Evolutionary conservation across 2,329 filamentous ascomycete species (phyloP), one percentile per base, ranked within the genome.

Genomic region (Chrysoporthe deuterocubensis): DNA sequence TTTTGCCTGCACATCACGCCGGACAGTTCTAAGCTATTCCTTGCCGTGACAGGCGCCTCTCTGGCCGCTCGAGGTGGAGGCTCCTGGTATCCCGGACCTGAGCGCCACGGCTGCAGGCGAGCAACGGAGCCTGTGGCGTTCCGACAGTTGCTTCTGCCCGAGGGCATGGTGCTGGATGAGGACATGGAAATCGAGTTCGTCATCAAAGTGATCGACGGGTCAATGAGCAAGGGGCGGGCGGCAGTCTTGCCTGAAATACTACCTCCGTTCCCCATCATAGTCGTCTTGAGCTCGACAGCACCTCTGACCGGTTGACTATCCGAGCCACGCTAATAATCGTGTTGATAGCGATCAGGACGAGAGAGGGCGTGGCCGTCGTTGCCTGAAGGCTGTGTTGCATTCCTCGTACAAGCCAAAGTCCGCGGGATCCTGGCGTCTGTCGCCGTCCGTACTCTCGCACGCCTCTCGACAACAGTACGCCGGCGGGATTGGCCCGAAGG

Each of bases 281-380:
- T 46, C 37, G n/a, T 34, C 18, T 37, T 18, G 32, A 46, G 21
- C 37, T 48, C 54, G 40, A 46, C 42, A 46, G 59, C 64, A 54
- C 46, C 14, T 40, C 60, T 54, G 44, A 56, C 21, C 26, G 5
- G 48, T 43, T 43, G 50, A 54, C 48, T 44, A 40, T 66, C 48
- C n/a, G 34, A 21, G 48, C 50, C 34, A 46, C 64, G 50, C 58
- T 68, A 66, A 26, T 18, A 32, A 21, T 14, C 61, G 37, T 67
- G 26, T 32, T 57, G 48, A 32, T 34, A 8, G 21, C 61, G 62
- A 61, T 63, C 63, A 62, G 59, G 59, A 64, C 43, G 50, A 60
- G 37, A 54, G 48, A 66, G 21, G 63, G 26, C 58, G 58, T 66
- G 67, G 59, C 65, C 65, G 43, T 37, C 42, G 32, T 34, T 34